These are phyloP conservation scores for Pluteus cervinus DNA, from an alignment of 768 basidiomycete genomes.

Conservation along the genomic window DNA sequence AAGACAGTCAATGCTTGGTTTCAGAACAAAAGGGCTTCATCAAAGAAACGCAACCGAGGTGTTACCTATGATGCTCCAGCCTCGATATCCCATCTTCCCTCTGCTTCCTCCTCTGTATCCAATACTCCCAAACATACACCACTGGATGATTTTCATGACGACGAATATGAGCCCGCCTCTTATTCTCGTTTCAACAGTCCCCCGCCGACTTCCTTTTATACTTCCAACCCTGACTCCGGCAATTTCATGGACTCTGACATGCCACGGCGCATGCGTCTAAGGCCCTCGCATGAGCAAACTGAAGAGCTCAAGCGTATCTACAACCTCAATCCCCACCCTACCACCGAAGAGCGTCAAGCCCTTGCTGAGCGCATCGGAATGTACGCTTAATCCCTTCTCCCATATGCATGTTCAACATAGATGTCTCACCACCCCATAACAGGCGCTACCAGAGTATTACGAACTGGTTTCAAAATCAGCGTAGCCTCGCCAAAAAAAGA, in stretches of 20 bases:
- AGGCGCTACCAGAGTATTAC: conserved; percentile 79
- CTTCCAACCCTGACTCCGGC: conserved; percentile 42
- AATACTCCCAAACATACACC: conserved; percentile 24
- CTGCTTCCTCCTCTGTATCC: conserved; percentile 25
- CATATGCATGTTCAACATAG: conserved; percentile 8
- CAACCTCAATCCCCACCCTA: conserved; percentile 58
- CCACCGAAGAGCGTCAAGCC: conserved; percentile 57
- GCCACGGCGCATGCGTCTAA: conserved; percentile 57
- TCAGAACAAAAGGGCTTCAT: conserved; percentile 80
- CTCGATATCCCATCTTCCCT: conserved; percentile 12
- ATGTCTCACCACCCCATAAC: conserved; percentile 17
- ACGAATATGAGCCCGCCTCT: conserved; percentile 29
- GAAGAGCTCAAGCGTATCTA: conserved; percentile 68
- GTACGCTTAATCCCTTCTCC: conserved; percentile 42
- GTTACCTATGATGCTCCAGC: conserved; percentile 20
- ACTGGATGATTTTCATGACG: conserved; percentile 41
- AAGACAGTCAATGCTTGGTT: conserved; percentile 87
- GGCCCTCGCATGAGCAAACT: conserved; percentile 58
- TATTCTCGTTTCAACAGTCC: too few species aligned
- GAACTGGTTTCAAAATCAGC: conserved; percentile 87
- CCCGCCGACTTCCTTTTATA: too few species aligned
- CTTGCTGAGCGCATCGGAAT: conserved; percentile 70
- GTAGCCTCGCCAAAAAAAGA: conserved; percentile 68
- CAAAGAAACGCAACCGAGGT: conserved; percentile 58
- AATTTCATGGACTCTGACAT: conserved; percentile 46